Conservation (phyloP, 331 rosid genomes). For the Malus hybrid region DNA sequence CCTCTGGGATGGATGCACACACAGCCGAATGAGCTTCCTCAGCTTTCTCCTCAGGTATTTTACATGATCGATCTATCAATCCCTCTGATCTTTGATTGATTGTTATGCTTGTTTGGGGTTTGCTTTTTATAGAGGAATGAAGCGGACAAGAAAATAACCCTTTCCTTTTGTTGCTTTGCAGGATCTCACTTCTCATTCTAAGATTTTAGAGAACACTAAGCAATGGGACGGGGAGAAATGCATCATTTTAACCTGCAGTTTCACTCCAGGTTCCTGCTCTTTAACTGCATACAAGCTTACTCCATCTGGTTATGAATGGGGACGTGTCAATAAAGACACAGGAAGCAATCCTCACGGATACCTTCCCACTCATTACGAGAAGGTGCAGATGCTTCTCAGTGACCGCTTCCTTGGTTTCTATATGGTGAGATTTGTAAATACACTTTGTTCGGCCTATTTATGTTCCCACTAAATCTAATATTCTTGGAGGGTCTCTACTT, state of each 20-base stretch:
- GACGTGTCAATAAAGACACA: conserved; percentile 84
- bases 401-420: conserved; percentile 96
- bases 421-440: conserved; percentile 44
- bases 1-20: conserved; percentile 99
- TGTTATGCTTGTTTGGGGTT: background rate
- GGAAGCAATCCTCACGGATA: conserved; percentile 98
- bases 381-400: conserved; percentile 97
- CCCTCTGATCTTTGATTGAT: background rate
- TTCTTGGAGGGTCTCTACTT: no score
- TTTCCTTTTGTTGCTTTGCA: conserved; percentile 19
- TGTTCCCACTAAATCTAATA: background rate
- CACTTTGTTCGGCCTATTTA: background rate
- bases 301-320: conserved; percentile 97
- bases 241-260: conserved; percentile 91
- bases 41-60: conserved; percentile 89
- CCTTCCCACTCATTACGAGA: conserved; percentile 96
- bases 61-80: background rate
- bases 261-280: conserved; percentile 96
- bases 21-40: conserved; percentile 98
- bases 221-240: conserved; percentile 99
- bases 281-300: conserved; percentile 91
- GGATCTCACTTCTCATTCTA: conserved; percentile 95
- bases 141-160: background rate
- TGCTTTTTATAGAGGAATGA: background rate
- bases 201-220: conserved; percentile 81